Base-by-base conservation (phyloP, 495 filamentous ascomycete genomes). In the Trypethelium eluteriae region DNA sequence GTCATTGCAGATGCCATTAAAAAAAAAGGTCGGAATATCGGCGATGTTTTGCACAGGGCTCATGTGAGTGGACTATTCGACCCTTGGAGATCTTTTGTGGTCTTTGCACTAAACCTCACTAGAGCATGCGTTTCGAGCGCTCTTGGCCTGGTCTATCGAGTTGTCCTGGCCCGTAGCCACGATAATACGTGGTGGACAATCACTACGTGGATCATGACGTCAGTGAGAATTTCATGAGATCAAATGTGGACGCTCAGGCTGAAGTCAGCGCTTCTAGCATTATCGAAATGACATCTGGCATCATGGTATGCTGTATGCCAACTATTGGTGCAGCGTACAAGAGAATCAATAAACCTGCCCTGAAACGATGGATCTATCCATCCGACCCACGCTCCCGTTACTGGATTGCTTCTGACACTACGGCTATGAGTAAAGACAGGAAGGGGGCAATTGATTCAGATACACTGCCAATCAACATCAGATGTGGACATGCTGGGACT, bases 231-330 rank as follows among this genome's bases (percentile, higher is more conserved):
- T 25, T 25, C 25, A 25, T 25, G 25, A 25, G 25, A 25, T 25
- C 25, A 25, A 25, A 25, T 25, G 25, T 25, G 25, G 25, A 25
- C 25, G 25, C 25, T 25, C 25, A 25, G 25, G 25, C 25, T 25
- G 25, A 25, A 25, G 25, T 25, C 25, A 25, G 16, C 25, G 34
- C 14, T 57, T 14, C 32, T 65, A 71, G 71, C n/a, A 67, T 67
- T 41, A 62, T 67, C 39, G 71, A 73, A 47, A 38, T 64, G 44
- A 69, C 71, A 11, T 66, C 66, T 35, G 71, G 71, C 25, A 62
- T 73, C 25, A 16, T 69, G 2, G 64, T 73, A 44, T 69, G 64
- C 41, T 73, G 71, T 35, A 69, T 71, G 69, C 71, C 71, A 16
- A 64, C 66, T 59, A 73, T 57, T 9, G 50, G 64, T 14, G 62